Percentiles rank a stretch among this genome's conserved stretches.
phyloP scores from a whole-genome alignment of 805 yeast genomes.

The Spathaspora passalidarum region DNA sequence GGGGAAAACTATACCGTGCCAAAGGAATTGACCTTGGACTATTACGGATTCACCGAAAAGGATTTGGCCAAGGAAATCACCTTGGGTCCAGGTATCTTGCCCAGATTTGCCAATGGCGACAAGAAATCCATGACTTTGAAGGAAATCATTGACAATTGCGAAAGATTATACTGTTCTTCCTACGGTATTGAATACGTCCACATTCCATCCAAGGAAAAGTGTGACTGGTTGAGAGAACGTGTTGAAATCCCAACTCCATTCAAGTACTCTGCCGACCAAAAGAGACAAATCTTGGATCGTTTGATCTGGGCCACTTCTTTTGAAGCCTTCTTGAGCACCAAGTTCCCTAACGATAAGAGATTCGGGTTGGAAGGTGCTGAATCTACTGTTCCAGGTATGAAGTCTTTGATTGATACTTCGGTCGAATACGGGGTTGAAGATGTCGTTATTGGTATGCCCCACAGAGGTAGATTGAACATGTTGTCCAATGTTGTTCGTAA shows the following conservation, averaged over 20 bases:
- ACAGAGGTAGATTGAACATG: slow-evolving; percentile 98
- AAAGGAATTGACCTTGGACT: slow-evolving; percentile 84
- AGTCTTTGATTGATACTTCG: slow-evolving; percentile 89
- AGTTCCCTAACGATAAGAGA: slow-evolving; percentile 97
- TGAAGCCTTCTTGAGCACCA: slow-evolving; percentile 88
- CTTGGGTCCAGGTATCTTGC: slow-evolving; percentile 96
- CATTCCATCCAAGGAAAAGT: slow-evolving; percentile 90
- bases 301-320: slow-evolving; percentile 95
- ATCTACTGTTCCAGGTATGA: slow-evolving; percentile 93
- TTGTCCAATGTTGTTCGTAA: slow-evolving; percentile 97
- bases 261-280: slow-evolving; percentile 81
- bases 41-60: slow-evolving; percentile 85
- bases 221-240: slow-evolving; percentile 98
- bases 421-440: slow-evolving; percentile 94
- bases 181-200: slow-evolving; percentile 96
- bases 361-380: slow-evolving; percentile 99
- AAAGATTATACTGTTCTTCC: slow-evolving; percentile 78
- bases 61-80: slow-evolving; percentile 82
- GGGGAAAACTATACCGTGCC: slow-evolving; percentile 69
- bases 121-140: slow-evolving; percentile 66
- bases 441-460: slow-evolving; percentile 98
- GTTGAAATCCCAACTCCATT: slow-evolving; percentile 88
- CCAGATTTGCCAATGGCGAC: slow-evolving; percentile 76
- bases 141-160: slow-evolving; percentile 77
- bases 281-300: slow-evolving; percentile 94